These are phyloP conservation scores for Danielozyma ontarioensis DNA, from an alignment of 805 yeast species.

Conservation along the genomic window DNA sequence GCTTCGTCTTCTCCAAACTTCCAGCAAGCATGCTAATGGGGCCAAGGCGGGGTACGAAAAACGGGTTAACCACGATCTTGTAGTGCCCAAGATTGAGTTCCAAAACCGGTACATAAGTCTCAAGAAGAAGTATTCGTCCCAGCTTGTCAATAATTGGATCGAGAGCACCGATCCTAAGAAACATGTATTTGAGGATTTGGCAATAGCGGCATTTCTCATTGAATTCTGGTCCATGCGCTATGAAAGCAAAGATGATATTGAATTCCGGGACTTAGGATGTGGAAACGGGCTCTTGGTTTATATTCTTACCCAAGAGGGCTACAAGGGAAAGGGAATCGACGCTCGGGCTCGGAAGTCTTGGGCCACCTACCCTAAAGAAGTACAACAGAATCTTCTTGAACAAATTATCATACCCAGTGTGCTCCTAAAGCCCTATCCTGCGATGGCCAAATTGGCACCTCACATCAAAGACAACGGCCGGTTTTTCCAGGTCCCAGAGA, in stretches of 20 bases:
- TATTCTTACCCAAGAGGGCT: conserved; percentile 74
- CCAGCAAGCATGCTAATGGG: conserved; percentile 79
- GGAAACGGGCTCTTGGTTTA: conserved; percentile 88
- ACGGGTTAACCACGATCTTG: conserved; percentile 81
- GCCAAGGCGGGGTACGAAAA: conserved; percentile 80
- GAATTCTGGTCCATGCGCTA: conserved; percentile 65
- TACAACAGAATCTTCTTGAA: conserved; percentile 56
- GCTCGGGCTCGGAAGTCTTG: conserved; percentile 88
- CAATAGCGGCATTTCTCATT: conserved; percentile 89
- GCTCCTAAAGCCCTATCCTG: conserved; percentile 66
- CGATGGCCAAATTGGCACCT: conserved; percentile 48
- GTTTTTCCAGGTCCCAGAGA: conserved; percentile 48
- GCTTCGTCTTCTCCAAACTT: conserved; percentile 69
- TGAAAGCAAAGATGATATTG: conserved; percentile 45
- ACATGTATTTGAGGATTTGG: conserved; percentile 94
- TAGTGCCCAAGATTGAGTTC: conserved; percentile 76
- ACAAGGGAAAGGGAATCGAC: conserved; percentile 78
- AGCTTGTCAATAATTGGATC: conserved; percentile 77
- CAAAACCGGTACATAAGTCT: conserved; percentile 76
- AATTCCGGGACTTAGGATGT: conserved; percentile 88
- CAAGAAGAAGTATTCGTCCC: conserved; percentile 76
- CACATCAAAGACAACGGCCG: conserved; percentile 57
- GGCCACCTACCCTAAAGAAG: conserved; percentile 65
- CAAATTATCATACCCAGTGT: conserved; percentile 81
- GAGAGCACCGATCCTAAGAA: conserved; percentile 93